Base-by-base conservation (phyloP, 2,329 filamentous ascomycete genomes). In the Sclerotinia nivalis region DNA sequence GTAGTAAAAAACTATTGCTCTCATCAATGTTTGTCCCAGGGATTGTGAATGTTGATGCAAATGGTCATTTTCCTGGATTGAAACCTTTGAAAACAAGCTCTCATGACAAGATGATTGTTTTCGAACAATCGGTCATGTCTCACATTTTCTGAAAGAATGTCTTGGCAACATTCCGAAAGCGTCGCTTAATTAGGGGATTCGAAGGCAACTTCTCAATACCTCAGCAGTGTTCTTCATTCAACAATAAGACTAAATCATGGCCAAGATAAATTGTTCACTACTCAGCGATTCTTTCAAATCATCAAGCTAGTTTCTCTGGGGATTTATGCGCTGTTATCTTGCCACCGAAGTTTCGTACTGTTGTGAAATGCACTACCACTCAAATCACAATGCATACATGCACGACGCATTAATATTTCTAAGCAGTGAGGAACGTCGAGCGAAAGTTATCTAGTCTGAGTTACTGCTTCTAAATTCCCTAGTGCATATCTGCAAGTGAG, bases 151-250 rank as follows among this genome's bases (percentile, higher is more conserved):
- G 2, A 12, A 20, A n/a, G 15, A 37, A 58, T 58, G 12, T 28
- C 1, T 65, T 20, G 6, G 61, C 47, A 40, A 9, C 61, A 65
- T 65, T 65, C 61, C 61, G 31, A 52, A 52, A 25, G 47, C 61
- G n/a, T 65, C 61, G 61, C 61, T 65, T 65, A 65, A 20, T 52
- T 18, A 65, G 61, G 47, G 61, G 61, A 54, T 50, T 8, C 3
- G 7, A 20, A 10, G 60, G 22, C 8, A 18, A n/a, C 34, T 40
- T 40, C 52, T 6, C 20, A 43, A 28, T 22, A 20, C 18, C 28
- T 9, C 47, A 37, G 40, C 40, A 13, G 6, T 40, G 0, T 37
- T 52, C 15, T 22, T 65, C 31, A 20, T 28, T 9, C 13, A 25
- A 12, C 10, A 52, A 8, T 40, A 13, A 25, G 28, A 65, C 10